Percentiles rank a stretch among this genome's conserved stretches.
Conservation (phyloP, 768 basidiomycete species). For the Leccinum truebloodii region DNA sequence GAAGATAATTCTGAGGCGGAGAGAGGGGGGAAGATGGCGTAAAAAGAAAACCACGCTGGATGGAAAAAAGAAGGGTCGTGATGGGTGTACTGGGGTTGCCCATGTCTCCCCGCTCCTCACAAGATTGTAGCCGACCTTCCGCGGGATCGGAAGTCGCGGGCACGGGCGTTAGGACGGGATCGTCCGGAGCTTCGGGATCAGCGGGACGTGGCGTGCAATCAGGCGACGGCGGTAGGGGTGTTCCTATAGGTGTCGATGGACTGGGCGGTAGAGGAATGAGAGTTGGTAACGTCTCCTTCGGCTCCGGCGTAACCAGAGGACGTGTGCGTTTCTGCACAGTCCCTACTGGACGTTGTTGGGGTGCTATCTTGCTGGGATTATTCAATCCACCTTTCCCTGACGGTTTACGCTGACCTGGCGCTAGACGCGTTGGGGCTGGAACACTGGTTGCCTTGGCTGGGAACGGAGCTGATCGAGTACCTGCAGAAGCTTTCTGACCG, state of each 20-base stretch:
- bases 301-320: conserved; percentile 13
- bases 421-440: neutral
- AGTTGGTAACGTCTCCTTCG: conserved; percentile 18
- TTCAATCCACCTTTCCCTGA: conserved; percentile 8
- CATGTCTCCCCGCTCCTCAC: conserved; percentile 2
- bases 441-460: conserved; percentile 13
- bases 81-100: conserved; percentile 56
- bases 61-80: conserved; percentile 58
- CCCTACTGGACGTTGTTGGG: conserved; percentile 12
- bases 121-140: neutral
- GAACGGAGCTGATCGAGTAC: conserved; percentile 3
- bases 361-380: conserved; percentile 3
- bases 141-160: neutral
- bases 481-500: conserved; percentile 12
- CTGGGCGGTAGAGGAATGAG: conserved; percentile 23
- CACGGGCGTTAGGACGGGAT: neutral
- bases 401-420: conserved; percentile 12
- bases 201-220: conserved; percentile 3
- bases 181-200: conserved; percentile 7
- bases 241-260: conserved; percentile 21
- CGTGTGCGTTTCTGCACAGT: conserved; percentile 13
- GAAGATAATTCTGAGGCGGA: conserved; percentile 50
- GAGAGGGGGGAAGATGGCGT: conserved; percentile 65
- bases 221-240: conserved; percentile 26
- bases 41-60: conserved; percentile 68